Conservation (phyloP, 176 grass and related monocot genomes). For the Rhynchospora pubera region DNA sequence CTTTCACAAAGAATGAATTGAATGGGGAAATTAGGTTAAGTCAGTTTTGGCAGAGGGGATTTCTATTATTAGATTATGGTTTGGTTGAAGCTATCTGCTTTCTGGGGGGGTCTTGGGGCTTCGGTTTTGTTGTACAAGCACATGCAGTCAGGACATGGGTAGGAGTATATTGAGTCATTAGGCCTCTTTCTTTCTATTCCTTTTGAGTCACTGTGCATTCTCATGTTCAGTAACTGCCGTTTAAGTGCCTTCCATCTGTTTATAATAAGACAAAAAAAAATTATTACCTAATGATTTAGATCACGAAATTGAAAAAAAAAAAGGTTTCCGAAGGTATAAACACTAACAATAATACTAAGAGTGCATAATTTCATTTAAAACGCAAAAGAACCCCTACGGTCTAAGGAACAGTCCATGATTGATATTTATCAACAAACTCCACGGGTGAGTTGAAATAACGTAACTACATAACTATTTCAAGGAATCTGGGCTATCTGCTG, state of each 20-base stretch:
- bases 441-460: not conserved
- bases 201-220: conserved; percentile 74
- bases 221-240: conserved; percentile 73
- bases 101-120: conserved; percentile 38
- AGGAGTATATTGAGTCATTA: conserved; percentile 83
- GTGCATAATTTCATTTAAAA: not conserved
- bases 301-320: not conserved
- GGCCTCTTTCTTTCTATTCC: conserved; percentile 87
- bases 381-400: not conserved
- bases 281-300: not conserved
- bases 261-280: conserved; percentile 21
- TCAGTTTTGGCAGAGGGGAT: conserved; percentile 25
- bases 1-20: conserved; percentile 44
- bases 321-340: not conserved
- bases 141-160: conserved; percentile 90
- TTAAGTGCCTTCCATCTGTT: conserved; percentile 88
- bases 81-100: conserved; percentile 43
- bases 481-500: not conserved
- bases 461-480: not conserved
- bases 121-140: conserved; percentile 64
- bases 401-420: not conserved
- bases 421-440: not conserved
- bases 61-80: not conserved
- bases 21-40: conserved; percentile 55
- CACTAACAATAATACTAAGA: not conserved